phyloP scores from a whole-genome alignment of 2,329 filamentous ascomycete genomes.

The Sporothrix sp. region DNA sequence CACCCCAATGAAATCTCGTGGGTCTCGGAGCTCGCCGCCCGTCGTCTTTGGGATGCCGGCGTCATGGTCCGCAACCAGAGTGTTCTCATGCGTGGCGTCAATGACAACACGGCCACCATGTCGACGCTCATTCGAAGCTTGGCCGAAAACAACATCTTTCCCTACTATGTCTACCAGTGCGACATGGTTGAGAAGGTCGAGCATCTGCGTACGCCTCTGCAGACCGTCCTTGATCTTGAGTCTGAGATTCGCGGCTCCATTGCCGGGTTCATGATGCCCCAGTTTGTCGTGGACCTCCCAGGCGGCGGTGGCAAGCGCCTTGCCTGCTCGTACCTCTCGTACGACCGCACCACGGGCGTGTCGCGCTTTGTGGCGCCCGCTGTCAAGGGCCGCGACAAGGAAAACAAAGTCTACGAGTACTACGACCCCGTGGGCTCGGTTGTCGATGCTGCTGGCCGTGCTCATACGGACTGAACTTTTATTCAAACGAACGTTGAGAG shows the following conservation, averaged over 20 bases:
- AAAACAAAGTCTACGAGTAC: slow-evolving; percentile 45
- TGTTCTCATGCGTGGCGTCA: slow-evolving; percentile 49
- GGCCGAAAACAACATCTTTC: slow-evolving; percentile 46
- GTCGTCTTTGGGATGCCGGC: slow-evolving; percentile 38
- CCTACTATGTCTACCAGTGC: slow-evolving; percentile 59
- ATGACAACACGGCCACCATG: slow-evolving; percentile 46
- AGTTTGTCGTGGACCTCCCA: slow-evolving; percentile 54
- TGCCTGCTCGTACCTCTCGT: slow-evolving; percentile 41
- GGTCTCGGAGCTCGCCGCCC: slow-evolving; percentile 43
- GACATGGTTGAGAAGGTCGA: slow-evolving; percentile 53
- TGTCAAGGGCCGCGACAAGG: slow-evolving; percentile 34
- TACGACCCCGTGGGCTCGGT: slow-evolving; percentile 37
- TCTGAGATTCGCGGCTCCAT: slow-evolving; percentile 48
- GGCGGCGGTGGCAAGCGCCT: slow-evolving; percentile 54
- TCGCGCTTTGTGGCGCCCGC: slow-evolving; percentile 48
- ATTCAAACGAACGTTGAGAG: too few species aligned
- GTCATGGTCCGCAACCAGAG: slow-evolving; percentile 51
- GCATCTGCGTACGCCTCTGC: slow-evolving; percentile 52
- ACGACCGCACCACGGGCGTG: slow-evolving; percentile 43
- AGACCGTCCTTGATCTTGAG: slow-evolving; percentile 49
- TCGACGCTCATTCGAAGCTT: slow-evolving; percentile 41
- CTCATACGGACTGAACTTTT: too few species aligned
- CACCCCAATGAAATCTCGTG: slow-evolving; percentile 53
- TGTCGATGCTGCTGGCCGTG: background rate
- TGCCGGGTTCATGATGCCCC: slow-evolving; percentile 52